Percentiles rank a stretch among this genome's conserved stretches.
Evolutionary conservation across 805 yeast genomes (phyloP).

Genomic region (Ogataea siamensis): DNA sequence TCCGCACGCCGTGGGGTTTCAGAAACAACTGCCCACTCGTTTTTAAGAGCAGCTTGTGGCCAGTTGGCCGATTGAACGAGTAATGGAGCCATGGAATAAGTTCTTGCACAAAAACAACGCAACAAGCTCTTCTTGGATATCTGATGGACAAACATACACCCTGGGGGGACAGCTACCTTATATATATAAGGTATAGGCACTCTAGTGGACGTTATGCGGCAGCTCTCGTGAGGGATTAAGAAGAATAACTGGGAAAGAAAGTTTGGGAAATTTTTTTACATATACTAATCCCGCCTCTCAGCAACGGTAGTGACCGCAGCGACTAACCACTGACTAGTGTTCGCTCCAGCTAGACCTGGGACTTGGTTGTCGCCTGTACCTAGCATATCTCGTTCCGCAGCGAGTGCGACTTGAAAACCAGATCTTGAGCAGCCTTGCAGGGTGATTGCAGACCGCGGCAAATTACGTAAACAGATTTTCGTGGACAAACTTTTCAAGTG

Average conservation of each 20-base stretch:
- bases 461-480: conserved; percentile 1
- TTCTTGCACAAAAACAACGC: conserved; percentile 2
- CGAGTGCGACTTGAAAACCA: too few species aligned
- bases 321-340: too few species aligned
- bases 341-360: too few species aligned
- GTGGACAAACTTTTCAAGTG: too few species aligned
- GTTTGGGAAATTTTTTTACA: conserved; percentile 5
- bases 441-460: conserved; percentile 12
- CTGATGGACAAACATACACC: conserved; percentile 12
- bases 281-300: too few species aligned
- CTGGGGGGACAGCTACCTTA: conserved; percentile 15
- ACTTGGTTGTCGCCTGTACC: too few species aligned
- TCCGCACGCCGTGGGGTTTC: conserved; percentile 1
- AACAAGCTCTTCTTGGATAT: conserved; percentile 1
- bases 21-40: background rate
- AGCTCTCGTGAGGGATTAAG: conserved; percentile 43
- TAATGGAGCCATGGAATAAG: conserved; percentile 9
- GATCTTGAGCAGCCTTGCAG: background rate
- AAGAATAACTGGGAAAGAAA: conserved; percentile 6
- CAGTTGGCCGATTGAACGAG: conserved; percentile 1
- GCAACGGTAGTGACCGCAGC: too few species aligned
- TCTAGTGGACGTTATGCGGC: conserved; percentile 43
- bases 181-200: conserved; percentile 11
- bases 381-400: too few species aligned
- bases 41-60: background rate